A percentile compares a stretch with the other conserved stretches of the same genome.
phyloP scores from a whole-genome alignment of 176 grass and related monocot species.

The Melocanna baccifera region DNA sequence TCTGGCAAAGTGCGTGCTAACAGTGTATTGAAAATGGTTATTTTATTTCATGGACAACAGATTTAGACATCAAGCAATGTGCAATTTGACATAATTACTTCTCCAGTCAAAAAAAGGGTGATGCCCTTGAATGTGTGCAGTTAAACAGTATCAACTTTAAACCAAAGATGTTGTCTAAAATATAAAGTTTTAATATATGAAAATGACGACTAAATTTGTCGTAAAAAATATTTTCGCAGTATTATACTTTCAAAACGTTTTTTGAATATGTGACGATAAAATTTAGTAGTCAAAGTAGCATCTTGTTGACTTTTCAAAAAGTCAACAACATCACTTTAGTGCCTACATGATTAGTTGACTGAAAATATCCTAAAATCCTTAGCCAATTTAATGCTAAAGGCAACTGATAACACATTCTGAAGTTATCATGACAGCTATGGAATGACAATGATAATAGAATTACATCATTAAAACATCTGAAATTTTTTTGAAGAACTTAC shows the following conservation, averaged over 20 bases:
- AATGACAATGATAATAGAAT: not conserved
- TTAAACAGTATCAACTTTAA: not conserved
- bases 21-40: not conserved
- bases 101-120: not conserved
- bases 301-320: not conserved
- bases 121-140: not conserved
- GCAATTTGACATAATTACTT: not conserved
- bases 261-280: not conserved
- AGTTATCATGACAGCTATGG: not conserved
- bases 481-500: conserved; percentile 42
- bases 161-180: not conserved
- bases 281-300: not conserved
- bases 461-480: not conserved
- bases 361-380: conserved; percentile 3
- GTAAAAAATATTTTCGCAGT: not conserved
- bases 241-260: not conserved
- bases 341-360: not conserved
- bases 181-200: not conserved
- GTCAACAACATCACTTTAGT: not conserved
- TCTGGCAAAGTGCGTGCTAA: not conserved
- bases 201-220: not conserved
- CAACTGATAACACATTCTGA: not conserved
- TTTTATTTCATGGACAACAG: not conserved
- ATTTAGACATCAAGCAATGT: not conserved
- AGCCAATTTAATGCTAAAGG: not conserved